Percentiles rank a stretch among this genome's conserved stretches.
Conservation (phyloP, 108 stramenopile genomes). For the Skeletonema marinoi region DNA sequence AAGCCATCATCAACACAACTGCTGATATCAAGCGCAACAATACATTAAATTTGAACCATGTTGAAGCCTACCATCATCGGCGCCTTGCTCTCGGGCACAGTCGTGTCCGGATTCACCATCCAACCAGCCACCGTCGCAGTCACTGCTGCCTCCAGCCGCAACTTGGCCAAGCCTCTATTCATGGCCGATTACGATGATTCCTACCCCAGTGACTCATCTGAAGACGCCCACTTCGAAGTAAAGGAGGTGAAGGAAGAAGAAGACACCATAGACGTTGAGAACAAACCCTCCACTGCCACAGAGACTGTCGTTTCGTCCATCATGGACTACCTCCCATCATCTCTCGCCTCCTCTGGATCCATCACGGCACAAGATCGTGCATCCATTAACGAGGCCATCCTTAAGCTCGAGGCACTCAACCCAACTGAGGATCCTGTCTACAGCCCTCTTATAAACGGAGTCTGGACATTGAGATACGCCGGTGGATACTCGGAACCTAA, state of each 20-base stretch:
- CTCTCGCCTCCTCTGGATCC: conserved; percentile 34
- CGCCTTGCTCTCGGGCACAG: conserved; percentile 3
- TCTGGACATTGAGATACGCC: conserved; percentile 79
- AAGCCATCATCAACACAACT: too few relatives aligned
- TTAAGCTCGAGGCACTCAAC: conserved; percentile 72
- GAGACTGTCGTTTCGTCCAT: conserved; percentile 62
- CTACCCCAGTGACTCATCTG: conserved; percentile 69
- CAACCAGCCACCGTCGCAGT: background rate
- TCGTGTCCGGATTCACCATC: conserved; percentile 1
- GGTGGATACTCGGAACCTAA: conserved; percentile 71
- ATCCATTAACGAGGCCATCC: conserved; percentile 56
- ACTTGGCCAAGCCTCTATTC: conserved; percentile 14
- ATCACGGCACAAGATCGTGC: conserved; percentile 30
- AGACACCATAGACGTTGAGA: conserved; percentile 52
- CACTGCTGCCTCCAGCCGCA: background rate
- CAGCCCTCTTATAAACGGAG: conserved; percentile 75
- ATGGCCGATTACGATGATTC: conserved; percentile 55
- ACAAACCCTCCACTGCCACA: conserved; percentile 56
- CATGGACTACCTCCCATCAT: conserved; percentile 69
- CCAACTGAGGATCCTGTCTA: conserved; percentile 68
- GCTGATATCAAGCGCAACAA: background rate
- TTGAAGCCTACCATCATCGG: background rate
- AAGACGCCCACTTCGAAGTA: conserved; percentile 58
- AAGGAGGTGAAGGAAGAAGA: conserved; percentile 43
- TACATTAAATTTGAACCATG: background rate